These are phyloP conservation scores for Pleodorina starrii DNA, from an alignment of 139 green algal genomes.

Conservation along the genomic window DNA sequence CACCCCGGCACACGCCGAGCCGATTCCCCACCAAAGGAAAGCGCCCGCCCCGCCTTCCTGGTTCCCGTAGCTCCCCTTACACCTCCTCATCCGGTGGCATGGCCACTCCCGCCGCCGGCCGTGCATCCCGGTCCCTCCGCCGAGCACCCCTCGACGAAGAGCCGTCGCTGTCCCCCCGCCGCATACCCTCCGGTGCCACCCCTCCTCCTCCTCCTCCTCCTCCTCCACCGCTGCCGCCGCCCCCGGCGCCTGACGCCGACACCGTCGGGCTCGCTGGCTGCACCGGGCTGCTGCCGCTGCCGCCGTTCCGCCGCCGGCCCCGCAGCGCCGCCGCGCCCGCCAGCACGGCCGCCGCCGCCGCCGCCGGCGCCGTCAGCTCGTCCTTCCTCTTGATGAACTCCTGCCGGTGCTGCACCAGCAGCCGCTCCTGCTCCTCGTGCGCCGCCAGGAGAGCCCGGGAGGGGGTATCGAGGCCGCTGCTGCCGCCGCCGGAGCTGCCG, in stretches of 20 bases:
- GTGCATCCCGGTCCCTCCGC: background rate
- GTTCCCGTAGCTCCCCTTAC: background rate
- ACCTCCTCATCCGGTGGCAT: background rate
- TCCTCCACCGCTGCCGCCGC: background rate
- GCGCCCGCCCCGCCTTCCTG: no score
- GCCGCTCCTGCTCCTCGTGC: conserved; percentile 20
- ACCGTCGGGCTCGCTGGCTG: no score
- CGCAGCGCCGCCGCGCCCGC: background rate
- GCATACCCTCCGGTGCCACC: no score
- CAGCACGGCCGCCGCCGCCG: background rate
- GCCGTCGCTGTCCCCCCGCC: no score
- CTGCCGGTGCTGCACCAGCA: background rate
- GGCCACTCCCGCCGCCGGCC: background rate
- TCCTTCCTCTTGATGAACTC: conserved; percentile 1
- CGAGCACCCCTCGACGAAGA: no score
- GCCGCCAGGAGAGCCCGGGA: background rate
- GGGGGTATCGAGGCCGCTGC: background rate
- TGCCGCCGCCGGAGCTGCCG: background rate
- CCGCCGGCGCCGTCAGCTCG: background rate
- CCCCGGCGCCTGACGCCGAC: background rate
- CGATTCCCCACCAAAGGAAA: no score
- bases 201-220: background rate
- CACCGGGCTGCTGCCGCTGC: no score
- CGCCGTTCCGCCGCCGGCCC: background rate
- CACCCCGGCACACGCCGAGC: no score